A percentile compares a stretch with the other conserved stretches of the same genome.
Conservation (phyloP, 2,329 filamentous ascomycete species). For the Lasiodiplodia sp. region DNA sequence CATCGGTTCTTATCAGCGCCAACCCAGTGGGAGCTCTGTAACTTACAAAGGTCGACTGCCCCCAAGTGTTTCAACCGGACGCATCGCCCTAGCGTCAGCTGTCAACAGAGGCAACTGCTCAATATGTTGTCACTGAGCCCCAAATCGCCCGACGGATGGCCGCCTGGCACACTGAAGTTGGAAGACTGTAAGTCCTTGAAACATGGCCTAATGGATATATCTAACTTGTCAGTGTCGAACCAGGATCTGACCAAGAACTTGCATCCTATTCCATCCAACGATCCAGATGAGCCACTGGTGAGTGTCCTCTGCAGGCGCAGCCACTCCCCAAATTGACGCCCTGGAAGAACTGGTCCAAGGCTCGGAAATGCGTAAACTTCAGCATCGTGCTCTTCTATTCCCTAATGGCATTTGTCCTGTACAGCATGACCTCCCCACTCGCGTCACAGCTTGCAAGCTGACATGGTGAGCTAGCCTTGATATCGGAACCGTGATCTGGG, state of each 20-base stretch:
- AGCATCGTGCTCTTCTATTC: conserved; percentile 53
- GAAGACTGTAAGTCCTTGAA: neutral
- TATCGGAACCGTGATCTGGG: conserved; percentile 54
- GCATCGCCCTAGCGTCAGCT: neutral
- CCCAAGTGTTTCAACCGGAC: neutral
- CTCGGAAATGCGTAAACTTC: conserved; percentile 53
- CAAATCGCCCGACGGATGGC: neutral
- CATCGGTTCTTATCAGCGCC: neutral
- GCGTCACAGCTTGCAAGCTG: neutral
- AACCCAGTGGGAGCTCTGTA: neutral
- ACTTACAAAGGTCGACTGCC: neutral
- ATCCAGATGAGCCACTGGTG: neutral
- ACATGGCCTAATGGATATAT: too few relatives aligned
- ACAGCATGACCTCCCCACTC: neutral
- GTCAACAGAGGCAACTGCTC: neutral
- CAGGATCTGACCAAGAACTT: neutral
- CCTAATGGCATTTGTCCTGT: conserved; percentile 49
- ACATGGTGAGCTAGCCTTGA: conserved; percentile 41
- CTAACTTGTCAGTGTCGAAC: neutral
- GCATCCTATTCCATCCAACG: neutral
- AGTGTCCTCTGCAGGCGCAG: neutral
- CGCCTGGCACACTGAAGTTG: neutral
- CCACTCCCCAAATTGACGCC: neutral
- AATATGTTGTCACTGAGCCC: neutral
- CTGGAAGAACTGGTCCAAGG: conserved; percentile 52